Conservation (phyloP, 164 flowering plant species). For the Macadamia integrifolia region DNA sequence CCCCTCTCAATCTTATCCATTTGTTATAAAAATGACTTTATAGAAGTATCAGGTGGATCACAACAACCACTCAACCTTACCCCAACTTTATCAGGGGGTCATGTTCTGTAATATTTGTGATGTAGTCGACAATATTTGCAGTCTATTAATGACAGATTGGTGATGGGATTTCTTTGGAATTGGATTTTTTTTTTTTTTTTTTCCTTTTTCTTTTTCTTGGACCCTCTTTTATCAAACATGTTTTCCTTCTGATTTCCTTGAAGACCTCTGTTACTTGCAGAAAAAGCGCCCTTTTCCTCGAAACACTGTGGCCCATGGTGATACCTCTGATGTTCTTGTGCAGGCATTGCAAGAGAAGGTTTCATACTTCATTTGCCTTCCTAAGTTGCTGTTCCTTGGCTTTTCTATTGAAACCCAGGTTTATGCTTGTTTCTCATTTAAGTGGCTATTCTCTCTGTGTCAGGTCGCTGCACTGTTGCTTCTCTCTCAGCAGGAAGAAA, state of each 20-base stretch:
- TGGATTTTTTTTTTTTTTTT: neutral
- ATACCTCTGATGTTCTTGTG: conserved; percentile 59
- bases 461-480: conserved; percentile 81
- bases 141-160: neutral
- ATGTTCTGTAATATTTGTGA: neutral
- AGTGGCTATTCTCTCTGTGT: conserved; percentile 2
- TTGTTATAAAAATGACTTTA: too few relatives aligned
- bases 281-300: conserved; percentile 12
- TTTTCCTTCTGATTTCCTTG: neutral
- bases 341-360: conserved; percentile 95
- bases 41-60: too few relatives aligned
- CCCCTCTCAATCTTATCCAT: too few relatives aligned
- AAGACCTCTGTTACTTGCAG: conserved; percentile 27
- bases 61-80: too few relatives aligned
- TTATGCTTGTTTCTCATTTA: neutral
- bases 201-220: neutral
- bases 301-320: conserved; percentile 16
- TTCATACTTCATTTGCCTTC: conserved; percentile 6
- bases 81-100: too few relatives aligned
- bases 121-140: neutral
- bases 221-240: neutral
- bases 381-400: conserved; percentile 1
- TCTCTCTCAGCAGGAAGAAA: conserved; percentile 92
- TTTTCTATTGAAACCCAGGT: neutral
- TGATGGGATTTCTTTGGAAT: neutral